Conservation (phyloP, 2,329 filamentous ascomycete species). For the Harringtonia lauricola region DNA sequence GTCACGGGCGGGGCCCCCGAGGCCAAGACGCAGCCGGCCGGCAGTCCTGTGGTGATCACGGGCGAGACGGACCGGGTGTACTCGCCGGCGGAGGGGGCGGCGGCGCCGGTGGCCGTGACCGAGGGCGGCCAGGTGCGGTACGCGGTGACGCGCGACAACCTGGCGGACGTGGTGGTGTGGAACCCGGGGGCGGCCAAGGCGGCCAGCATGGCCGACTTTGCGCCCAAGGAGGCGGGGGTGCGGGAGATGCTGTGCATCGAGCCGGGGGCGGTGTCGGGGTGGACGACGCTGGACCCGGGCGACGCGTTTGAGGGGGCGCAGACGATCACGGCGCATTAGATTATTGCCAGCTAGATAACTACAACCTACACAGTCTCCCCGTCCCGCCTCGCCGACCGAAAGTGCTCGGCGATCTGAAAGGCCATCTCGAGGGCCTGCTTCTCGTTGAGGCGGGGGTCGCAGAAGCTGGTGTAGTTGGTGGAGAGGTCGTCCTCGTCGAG, state of each 20-base stretch:
- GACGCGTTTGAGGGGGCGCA: slow-evolving; percentile 54
- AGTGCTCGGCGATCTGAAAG: slow-evolving; percentile 84
- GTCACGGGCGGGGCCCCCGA: slow-evolving; percentile 53
- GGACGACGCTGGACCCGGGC: slow-evolving; percentile 76
- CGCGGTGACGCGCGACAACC: slow-evolving; percentile 70
- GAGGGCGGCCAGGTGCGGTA: slow-evolving; percentile 55
- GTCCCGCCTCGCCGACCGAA: slow-evolving; percentile 24
- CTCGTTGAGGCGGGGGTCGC: slow-evolving; percentile 90
- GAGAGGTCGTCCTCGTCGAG: slow-evolving; percentile 80
- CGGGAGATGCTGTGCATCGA: slow-evolving; percentile 93
- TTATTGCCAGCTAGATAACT: too few species aligned
- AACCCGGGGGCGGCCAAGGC: slow-evolving; percentile 74
- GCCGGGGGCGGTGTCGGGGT: slow-evolving; percentile 71
- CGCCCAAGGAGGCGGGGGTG: slow-evolving; percentile 79
- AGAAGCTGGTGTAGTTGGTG: slow-evolving; percentile 90
- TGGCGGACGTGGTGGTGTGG: slow-evolving; percentile 88
- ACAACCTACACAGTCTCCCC: too few species aligned
- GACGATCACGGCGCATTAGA: slow-evolving; percentile 34
- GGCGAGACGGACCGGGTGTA: slow-evolving; percentile 86
- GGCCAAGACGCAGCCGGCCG: slow-evolving; percentile 52
- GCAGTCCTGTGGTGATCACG: slow-evolving; percentile 50
- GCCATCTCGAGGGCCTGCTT: slow-evolving; percentile 94
- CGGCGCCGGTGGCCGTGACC: slow-evolving; percentile 44
- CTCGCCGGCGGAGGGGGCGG: slow-evolving; percentile 53
- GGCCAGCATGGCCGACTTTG: slow-evolving; percentile 83